A percentile compares a stretch with the other conserved stretches of the same genome.
Conservation (phyloP, 805 yeast species). For the Starmera dryadoides region DNA sequence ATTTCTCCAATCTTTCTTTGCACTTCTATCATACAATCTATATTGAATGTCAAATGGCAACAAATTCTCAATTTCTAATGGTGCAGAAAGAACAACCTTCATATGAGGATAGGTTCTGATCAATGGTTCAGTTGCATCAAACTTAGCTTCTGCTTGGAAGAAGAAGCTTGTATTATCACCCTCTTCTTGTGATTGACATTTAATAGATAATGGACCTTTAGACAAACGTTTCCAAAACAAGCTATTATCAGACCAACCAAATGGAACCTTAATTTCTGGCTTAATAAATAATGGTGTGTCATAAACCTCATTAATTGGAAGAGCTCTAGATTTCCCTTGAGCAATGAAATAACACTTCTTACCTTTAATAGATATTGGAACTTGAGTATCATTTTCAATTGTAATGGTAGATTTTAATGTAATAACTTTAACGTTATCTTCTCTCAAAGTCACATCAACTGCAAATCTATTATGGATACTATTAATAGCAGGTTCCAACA, state of each 20-base stretch:
- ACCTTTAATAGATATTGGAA: constrained; percentile 34
- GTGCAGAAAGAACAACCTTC: constrained; percentile 72
- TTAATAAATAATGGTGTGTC: constrained; percentile 47
- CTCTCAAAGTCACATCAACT: constrained; percentile 62
- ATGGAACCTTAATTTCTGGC: constrained; percentile 52
- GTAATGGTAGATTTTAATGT: constrained; percentile 71
- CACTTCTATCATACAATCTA: constrained; percentile 68
- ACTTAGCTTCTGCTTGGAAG: constrained; percentile 67
- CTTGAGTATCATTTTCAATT: constrained; percentile 55
- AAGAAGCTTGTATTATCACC: constrained; percentile 43
- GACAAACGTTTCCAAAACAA: constrained; percentile 61
- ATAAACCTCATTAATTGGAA: constrained; percentile 70
- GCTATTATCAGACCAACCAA: constrained; percentile 59
- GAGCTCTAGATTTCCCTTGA: constrained; percentile 52
- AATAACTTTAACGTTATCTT: constrained; percentile 73
- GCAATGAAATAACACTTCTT: constrained; percentile 32
- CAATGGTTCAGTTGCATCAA: constrained; percentile 60
- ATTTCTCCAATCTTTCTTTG: constrained; percentile 61
- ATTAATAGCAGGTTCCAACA: constrained; percentile 52
- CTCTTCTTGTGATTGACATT: constrained; percentile 42
- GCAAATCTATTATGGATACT: constrained; percentile 68
- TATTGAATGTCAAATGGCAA: constrained; percentile 77
- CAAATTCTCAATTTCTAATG: constrained; percentile 76
- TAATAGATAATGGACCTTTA: constrained; percentile 42
- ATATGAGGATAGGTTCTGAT: constrained; percentile 78